Evolutionary conservation across 768 basidiomycete species (phyloP), one percentile per base, ranked within the genome.

Genomic region (Obba rivulosa): DNA sequence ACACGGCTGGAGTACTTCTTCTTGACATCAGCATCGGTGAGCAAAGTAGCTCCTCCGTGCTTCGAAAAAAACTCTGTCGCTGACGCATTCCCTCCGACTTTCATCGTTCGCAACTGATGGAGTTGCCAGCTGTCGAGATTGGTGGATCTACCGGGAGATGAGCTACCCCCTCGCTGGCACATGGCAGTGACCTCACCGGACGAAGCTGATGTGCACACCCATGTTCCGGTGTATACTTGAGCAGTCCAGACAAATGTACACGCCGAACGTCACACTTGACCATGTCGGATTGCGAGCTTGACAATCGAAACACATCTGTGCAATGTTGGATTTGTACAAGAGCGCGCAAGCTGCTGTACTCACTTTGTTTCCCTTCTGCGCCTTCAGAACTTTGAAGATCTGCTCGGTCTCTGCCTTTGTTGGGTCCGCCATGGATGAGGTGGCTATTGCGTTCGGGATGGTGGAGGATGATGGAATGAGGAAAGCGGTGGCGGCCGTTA

Each of bases 141-240:
- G 47, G 94, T 97, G 21, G 95, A 98, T 55, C 94, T 94, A 66
- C 36, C 39, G 16, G 17, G 22, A 56, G 46, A 38, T 41, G 36
- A 35, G 28, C 18, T 3, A 23, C 3, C 14, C 20, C 23, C 1
- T 34, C 1, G 25, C 34, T 45, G 48, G 48, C 39, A 53, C 43
- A 41, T 45, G 45, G 0, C 11, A 20, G 16, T 36, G 37, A 39
- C 34, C 84, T 58, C 63, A 93, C 92, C 94, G 75, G 37, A 99
- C 95, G 60, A 99, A 99, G 54, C 83, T 89, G 67, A 99, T 93
- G 64, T 99, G 96, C 20, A 98, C 95, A 58, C 96, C 96, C 82
- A 97, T 85, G 65, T 95, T 97, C 45, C 96, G 77, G 69, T 99
- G 96, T 13, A 87, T 72, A 56, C 87, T 88, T 4, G 95, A 98